These are phyloP conservation scores for Fusarium sp. DNA, from an alignment of 2,329 filamentous ascomycete species.

Conservation along the genomic window DNA sequence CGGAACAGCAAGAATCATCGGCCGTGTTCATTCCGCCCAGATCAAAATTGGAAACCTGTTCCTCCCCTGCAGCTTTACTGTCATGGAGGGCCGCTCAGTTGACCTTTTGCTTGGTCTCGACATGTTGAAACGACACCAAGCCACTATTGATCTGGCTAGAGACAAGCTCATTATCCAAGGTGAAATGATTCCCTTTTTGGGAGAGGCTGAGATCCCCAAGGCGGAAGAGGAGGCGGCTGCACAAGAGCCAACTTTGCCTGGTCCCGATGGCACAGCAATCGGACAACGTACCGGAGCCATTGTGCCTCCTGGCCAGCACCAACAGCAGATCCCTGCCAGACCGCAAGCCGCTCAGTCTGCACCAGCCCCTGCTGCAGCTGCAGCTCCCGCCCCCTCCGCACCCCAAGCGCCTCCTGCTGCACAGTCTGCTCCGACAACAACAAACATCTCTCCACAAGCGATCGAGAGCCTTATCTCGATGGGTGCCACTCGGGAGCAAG, in stretches of 20 bases:
- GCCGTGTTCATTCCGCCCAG: conserved; percentile 92
- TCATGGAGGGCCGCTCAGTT: conserved; percentile 98
- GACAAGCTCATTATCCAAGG: conserved; percentile 90
- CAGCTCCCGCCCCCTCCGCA: conserved; percentile 42
- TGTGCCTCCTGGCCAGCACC: conserved; percentile 45
- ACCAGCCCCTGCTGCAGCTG: conserved; percentile 41
- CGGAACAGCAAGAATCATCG: conserved; percentile 92
- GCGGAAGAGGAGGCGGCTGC: conserved; percentile 77
- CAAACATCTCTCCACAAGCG: conserved; percentile 66
- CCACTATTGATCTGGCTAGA: conserved; percentile 85
- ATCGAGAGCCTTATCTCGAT: conserved; percentile 81
- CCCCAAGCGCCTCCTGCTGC: conserved; percentile 42
- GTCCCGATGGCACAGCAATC: conserved; percentile 88
- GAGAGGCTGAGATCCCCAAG: conserved; percentile 94
- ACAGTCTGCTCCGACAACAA: conserved; percentile 40
- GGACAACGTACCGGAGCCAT: conserved; percentile 85
- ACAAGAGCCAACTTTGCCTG: conserved; percentile 84
- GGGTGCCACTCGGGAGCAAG: conserved; percentile 80
- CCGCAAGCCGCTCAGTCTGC: conserved; percentile 40
- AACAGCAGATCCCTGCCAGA: conserved; percentile 22
- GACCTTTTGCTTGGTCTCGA: conserved; percentile 93
- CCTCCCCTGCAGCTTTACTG: conserved; percentile 94
- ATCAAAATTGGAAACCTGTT: conserved; percentile 91
- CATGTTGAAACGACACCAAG: conserved; percentile 97
- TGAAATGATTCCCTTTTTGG: conserved; percentile 87